A percentile compares a stretch with the other conserved stretches of the same genome.
Evolutionary conservation across 2,329 filamentous ascomycete genomes (phyloP).

Genomic region (Daldinia sp.): DNA sequence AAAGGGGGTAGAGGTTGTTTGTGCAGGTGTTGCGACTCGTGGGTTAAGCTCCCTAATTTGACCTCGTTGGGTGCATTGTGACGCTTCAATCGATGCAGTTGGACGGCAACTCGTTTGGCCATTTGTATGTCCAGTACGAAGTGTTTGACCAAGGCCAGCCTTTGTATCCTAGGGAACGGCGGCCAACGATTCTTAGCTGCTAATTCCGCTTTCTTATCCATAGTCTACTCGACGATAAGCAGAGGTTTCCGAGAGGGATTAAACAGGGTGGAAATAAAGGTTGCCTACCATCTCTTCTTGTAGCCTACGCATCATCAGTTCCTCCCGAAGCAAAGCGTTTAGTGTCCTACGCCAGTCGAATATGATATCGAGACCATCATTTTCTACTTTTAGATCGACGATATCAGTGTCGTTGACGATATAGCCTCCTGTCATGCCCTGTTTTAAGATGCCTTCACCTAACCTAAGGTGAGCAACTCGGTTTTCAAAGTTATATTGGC

Average conservation of each 20-base stretch:
- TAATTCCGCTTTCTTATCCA: constrained; percentile 28
- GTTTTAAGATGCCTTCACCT: constrained; percentile 36
- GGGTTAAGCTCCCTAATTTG: constrained; percentile 32
- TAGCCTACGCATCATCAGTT: constrained; percentile 41
- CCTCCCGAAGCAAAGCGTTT: constrained; percentile 39
- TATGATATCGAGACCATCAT: constrained; percentile 29
- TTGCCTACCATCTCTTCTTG: constrained; percentile 38
- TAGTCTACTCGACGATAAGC: constrained; percentile 28
- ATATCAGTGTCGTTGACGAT: constrained; percentile 42
- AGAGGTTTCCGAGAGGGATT: constrained; percentile 17
- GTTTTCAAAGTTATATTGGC: constrained; percentile 40
- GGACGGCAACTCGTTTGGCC: constrained; percentile 37
- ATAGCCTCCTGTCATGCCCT: constrained; percentile 37
- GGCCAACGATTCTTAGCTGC: constrained; percentile 33
- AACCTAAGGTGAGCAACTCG: constrained; percentile 37
- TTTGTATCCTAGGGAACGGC: constrained; percentile 33
- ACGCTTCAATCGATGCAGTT: constrained; percentile 32
- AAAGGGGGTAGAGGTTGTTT: constrained; percentile 29
- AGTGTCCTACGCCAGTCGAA: constrained; percentile 38
- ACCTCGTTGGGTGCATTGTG: constrained; percentile 27
- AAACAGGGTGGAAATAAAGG: constrained; percentile 19
- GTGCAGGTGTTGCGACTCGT: constrained; percentile 37
- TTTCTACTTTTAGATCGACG: constrained; percentile 31
- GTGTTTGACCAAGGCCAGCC: constrained; percentile 34
- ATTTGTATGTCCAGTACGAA: constrained; percentile 41